Base-by-base conservation (phyloP, 2,329 filamentous ascomycete species). In the Karstenula rhodostoma region DNA sequence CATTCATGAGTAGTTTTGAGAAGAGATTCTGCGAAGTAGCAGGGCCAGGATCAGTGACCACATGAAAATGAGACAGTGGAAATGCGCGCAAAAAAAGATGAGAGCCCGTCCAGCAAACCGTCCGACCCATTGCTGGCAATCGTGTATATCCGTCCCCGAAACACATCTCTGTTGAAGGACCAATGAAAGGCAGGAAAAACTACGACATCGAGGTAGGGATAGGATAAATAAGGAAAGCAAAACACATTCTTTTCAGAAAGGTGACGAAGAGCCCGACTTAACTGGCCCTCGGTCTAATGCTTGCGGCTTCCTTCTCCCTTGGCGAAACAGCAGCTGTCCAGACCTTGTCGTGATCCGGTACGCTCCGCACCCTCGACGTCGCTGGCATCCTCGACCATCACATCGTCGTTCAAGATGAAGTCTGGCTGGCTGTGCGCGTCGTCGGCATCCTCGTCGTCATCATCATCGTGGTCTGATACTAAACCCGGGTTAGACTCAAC, bases 401-500 rank as follows among this genome's bases (percentile, higher is more conserved):
- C 76, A 54, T 78, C 74, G 47, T 72, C 64, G 57, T 72, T 66
- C 62, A 78, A 71, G 42, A 73, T 67, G 42, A 74, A 66, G 57
- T 78, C 77, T 12, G 68, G 72, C 42, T 76, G 75, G 62, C 74
- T 76, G 50, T 69, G 72, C 46, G 75, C 70, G 59, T 77, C 75
- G 50, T 78, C 73, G 25, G 71, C 76, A 46, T 78, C 77, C 50
- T 79, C 78, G 43, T 82, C 79, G 56, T 82, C 81, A 58, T 84
- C 79, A 32, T 81, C 82, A 58, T 83, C 82, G 67, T 82, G 80
- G 62, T 84, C 82, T 65, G 80, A 82, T 37, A 84, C 80, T 61
- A 84, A 71, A 25, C 82, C 82, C 17, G 82, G 82, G 54, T 81
- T 82, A 67, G 79, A 82, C 68, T 83, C 81, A 56, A 79, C 78